phyloP scores from a whole-genome alignment of 495 filamentous ascomycete species.

The Hypoxylon perforatum region DNA sequence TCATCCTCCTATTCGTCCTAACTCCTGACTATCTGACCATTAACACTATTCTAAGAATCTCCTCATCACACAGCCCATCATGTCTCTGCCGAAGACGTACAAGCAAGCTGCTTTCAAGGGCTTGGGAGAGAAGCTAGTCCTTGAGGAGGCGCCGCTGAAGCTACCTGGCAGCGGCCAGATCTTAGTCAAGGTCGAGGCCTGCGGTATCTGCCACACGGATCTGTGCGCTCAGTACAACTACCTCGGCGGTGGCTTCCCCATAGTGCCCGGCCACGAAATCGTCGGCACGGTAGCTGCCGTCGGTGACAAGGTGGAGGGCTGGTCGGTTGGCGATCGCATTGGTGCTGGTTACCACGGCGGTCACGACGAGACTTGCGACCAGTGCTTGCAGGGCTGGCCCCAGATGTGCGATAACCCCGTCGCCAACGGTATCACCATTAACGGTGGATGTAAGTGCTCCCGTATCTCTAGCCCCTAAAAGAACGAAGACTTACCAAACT shows the following conservation, averaged over 20 bases:
- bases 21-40: too few species aligned
- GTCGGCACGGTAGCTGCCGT: slow-evolving; percentile 61
- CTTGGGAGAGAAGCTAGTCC: slow-evolving; percentile 37
- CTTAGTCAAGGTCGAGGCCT: slow-evolving; percentile 58
- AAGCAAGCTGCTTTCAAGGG: slow-evolving; percentile 52
- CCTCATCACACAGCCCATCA: slow-evolving; percentile 51
- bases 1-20: not conserved
- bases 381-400: slow-evolving; percentile 57
- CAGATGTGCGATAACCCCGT: slow-evolving; percentile 64
- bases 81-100: slow-evolving; percentile 53
- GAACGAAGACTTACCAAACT: not conserved
- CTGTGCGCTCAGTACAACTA: slow-evolving; percentile 45
- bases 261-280: slow-evolving; percentile 61
- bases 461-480: not conserved
- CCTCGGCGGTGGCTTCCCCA: slow-evolving; percentile 57
- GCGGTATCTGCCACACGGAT: slow-evolving; percentile 56
- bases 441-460: slow-evolving; percentile 56
- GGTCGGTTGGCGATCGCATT: slow-evolving; percentile 58
- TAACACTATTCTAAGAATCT: not conserved
- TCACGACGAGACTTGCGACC: slow-evolving; percentile 55
- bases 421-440: slow-evolving; percentile 62
- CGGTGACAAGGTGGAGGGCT: slow-evolving; percentile 54
- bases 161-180: slow-evolving; percentile 47
- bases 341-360: slow-evolving; percentile 60
- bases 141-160: slow-evolving; percentile 46